phyloP scores from a whole-genome alignment of 495 filamentous ascomycete species.

The Penicillium malachiteum region DNA sequence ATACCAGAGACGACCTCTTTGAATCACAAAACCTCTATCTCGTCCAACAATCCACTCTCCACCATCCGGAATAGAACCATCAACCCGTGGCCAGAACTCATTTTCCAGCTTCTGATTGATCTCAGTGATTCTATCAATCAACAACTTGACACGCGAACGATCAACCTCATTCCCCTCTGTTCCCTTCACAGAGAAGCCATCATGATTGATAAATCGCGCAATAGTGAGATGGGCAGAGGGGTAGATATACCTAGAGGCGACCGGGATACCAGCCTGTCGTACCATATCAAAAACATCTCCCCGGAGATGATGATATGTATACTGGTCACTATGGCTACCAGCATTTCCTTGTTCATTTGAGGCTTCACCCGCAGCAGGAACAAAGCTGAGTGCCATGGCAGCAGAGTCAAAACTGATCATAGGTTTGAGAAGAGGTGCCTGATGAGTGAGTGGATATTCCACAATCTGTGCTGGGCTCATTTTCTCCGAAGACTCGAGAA shows the following conservation, averaged over 20 bases:
- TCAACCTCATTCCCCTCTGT: slow-evolving; percentile 26
- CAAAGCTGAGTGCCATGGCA: slow-evolving; percentile 76
- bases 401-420: slow-evolving; percentile 75
- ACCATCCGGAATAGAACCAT: slow-evolving; percentile 42
- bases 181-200: slow-evolving; percentile 40
- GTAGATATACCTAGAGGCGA: slow-evolving; percentile 73
- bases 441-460: slow-evolving; percentile 55
- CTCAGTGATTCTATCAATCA: slow-evolving; percentile 65
- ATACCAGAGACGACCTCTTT: slow-evolving; percentile 73
- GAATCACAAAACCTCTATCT: slow-evolving; percentile 62
- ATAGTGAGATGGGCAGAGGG: slow-evolving; percentile 83
- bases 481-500: slow-evolving; percentile 44
- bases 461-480: slow-evolving; percentile 49
- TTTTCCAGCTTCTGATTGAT: slow-evolving; percentile 67
- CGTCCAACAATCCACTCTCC: slow-evolving; percentile 69
- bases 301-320: slow-evolving; percentile 84
- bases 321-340: slow-evolving; percentile 43
- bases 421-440: slow-evolving; percentile 71
- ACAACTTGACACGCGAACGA: slow-evolving; percentile 49
- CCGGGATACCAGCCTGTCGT: slow-evolving; percentile 50
- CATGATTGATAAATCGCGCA: slow-evolving; percentile 65
- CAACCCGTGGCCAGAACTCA: slow-evolving; percentile 59
- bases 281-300: slow-evolving; percentile 65
- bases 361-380: slow-evolving; percentile 64
- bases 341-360: background rate